A percentile compares a stretch with the other conserved stretches of the same genome.
Conservation (phyloP, 805 yeast genomes). For the Lipomyces kockii region DNA sequence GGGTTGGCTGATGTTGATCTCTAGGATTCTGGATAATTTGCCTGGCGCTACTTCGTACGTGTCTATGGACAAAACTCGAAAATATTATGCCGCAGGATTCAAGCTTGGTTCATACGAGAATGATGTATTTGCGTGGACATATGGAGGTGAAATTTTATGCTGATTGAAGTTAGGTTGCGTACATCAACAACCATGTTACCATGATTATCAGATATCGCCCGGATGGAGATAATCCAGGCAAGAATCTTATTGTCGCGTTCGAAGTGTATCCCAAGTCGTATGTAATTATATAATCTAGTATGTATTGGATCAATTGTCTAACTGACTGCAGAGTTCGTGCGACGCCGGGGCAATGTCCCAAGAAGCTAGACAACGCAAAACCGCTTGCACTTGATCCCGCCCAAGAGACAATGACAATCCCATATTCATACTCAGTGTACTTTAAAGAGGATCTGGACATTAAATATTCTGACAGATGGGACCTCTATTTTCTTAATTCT, state of each 20-base stretch:
- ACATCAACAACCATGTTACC: slow-evolving; percentile 79
- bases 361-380: slow-evolving; percentile 63
- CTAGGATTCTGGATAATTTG: slow-evolving; percentile 64
- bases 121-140: slow-evolving; percentile 41
- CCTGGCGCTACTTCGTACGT: slow-evolving; percentile 89
- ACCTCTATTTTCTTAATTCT: slow-evolving; percentile 64
- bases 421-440: slow-evolving; percentile 82
- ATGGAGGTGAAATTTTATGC: slow-evolving; percentile 27
- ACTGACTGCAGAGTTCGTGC: neutral
- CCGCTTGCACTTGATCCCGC: slow-evolving; percentile 59
- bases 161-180: slow-evolving; percentile 47
- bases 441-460: slow-evolving; percentile 81
- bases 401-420: slow-evolving; percentile 52
- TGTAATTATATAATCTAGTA: slow-evolving; percentile 47
- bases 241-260: slow-evolving; percentile 70
- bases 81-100: slow-evolving; percentile 85
- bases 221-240: slow-evolving; percentile 43
- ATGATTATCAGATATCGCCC: slow-evolving; percentile 73
- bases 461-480: slow-evolving; percentile 74
- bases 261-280: slow-evolving; percentile 83
- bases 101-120: slow-evolving; percentile 74
- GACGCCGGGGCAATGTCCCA: slow-evolving; percentile 65
- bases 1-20: neutral
- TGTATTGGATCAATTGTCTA: neutral
- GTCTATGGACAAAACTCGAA: slow-evolving; percentile 58